Evolutionary conservation across 768 basidiomycete species (phyloP), one percentile per base, ranked within the genome.

Genomic region (Macrocybe gigantea): DNA sequence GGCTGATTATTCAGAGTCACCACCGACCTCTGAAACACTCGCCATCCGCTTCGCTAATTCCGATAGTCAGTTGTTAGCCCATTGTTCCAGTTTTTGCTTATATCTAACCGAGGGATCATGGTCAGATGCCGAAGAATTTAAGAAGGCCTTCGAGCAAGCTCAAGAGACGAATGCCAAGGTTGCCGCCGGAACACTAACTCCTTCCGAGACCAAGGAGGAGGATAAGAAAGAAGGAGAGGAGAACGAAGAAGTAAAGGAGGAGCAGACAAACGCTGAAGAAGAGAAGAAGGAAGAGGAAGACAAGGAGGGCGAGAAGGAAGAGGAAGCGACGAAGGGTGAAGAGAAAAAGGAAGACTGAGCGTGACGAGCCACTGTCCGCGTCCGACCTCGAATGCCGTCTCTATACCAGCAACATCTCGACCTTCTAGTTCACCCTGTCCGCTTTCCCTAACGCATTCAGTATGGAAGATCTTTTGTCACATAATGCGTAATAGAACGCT

Each of bases 11-110:
- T 82, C 95, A 45, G 96, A 99, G 64, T 74, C 77, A 45, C 92
- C 89, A 40, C 82, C 95, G 15, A 87, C 91, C 39, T 65, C 93
- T 14, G 96, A 98, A 72, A 99, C 96, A 22, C 83, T 99, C 52
- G 96, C 96, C 44, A 96, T 99, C 64, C 89, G 96, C 48, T 98
- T 99, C 59, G 95, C 92, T 54, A 99, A 96, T 71, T 73, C 91
- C 48, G 94, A 98, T 12, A 92, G 94, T 95, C 56, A 69, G 92
- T 69, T 32, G 33, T 32, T 42, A 34, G 22, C 22, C 1, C 22
- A 22, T 22, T 22, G 22, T 22, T 22, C 22, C 22, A n/a, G n/a
- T 32, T 44, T 37, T 12, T 30, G 40, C 31, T 38, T 34, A 13
- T 32, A 34, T 45, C 33, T 35, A 31, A 29, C 11, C 14, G n/a